Evolutionary conservation across 768 basidiomycete species (phyloP).

Genomic region (Boletus pseudopeckii): DNA sequence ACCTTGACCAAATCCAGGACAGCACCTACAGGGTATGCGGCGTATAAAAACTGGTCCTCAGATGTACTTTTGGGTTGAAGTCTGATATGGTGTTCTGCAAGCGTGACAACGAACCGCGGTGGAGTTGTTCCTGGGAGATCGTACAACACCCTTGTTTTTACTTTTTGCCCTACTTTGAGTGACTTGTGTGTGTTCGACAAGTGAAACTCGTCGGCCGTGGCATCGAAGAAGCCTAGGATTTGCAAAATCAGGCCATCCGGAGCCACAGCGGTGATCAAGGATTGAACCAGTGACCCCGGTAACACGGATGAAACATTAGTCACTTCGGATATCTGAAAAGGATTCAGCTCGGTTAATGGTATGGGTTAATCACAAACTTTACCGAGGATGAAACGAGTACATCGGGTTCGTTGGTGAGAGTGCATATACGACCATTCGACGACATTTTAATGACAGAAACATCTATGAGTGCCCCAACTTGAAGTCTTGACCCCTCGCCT

Average conservation of each 20-base stretch:
- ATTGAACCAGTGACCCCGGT: slow-evolving; percentile 81
- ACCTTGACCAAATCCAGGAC: slow-evolving; percentile 73
- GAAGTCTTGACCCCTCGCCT: slow-evolving; percentile 37
- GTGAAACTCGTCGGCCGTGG: slow-evolving; percentile 83
- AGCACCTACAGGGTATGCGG: slow-evolving; percentile 71
- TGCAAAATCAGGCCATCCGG: slow-evolving; percentile 81
- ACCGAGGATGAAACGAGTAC: slow-evolving; percentile 56
- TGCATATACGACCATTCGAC: slow-evolving; percentile 76
- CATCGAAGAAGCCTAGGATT: slow-evolving; percentile 88
- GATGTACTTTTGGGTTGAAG: slow-evolving; percentile 42
- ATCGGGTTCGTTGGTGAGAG: slow-evolving; percentile 53
- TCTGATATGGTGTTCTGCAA: slow-evolving; percentile 66
- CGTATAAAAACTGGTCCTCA: slow-evolving; percentile 38
- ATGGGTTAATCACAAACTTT: slow-evolving; percentile 22
- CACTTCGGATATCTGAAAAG: slow-evolving; percentile 65
- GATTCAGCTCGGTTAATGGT: neutral
- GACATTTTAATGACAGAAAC: slow-evolving; percentile 65
- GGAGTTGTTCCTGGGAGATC: slow-evolving; percentile 67
- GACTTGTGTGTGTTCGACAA: slow-evolving; percentile 43
- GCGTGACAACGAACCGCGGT: slow-evolving; percentile 78
- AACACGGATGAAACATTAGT: slow-evolving; percentile 77
- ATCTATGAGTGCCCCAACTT: slow-evolving; percentile 65
- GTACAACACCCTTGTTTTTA: slow-evolving; percentile 84
- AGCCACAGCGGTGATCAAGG: slow-evolving; percentile 72
- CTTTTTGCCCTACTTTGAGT: slow-evolving; percentile 65